Evolutionary conservation across 805 yeast genomes (phyloP).

Genomic region (Diddensiella transvaalensis): DNA sequence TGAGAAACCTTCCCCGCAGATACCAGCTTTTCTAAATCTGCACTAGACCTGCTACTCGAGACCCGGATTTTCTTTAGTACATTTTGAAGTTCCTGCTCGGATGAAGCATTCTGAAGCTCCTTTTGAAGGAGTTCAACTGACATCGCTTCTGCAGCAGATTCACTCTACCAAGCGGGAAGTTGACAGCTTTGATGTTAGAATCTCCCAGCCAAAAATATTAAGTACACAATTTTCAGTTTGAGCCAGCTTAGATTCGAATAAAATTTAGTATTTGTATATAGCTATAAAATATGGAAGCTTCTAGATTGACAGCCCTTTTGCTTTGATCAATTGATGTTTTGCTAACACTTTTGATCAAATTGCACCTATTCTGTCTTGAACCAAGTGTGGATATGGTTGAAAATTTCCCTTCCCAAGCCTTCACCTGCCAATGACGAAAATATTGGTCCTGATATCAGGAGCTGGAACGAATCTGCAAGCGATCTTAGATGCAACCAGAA

Average conservation of each 20-base stretch:
- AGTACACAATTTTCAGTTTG: too few relatives aligned
- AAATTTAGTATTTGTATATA: too few relatives aligned
- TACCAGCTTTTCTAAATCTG: slow-evolving; percentile 12
- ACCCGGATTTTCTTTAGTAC: slow-evolving; percentile 16
- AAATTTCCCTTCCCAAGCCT: neutral
- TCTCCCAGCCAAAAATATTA: too few relatives aligned
- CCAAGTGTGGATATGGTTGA: too few relatives aligned
- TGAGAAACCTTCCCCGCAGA: slow-evolving; percentile 16
- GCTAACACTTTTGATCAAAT: too few relatives aligned
- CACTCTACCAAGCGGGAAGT: too few relatives aligned
- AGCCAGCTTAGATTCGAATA: too few relatives aligned
- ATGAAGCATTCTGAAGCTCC: slow-evolving; percentile 2
- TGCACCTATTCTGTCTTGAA: too few relatives aligned
- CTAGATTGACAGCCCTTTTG: too few relatives aligned
- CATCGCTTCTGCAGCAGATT: slow-evolving; percentile 2
- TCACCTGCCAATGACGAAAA: slow-evolving; percentile 26
- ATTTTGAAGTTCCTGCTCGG: slow-evolving; percentile 16
- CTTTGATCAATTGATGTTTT: too few relatives aligned
- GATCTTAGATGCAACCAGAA: slow-evolving; percentile 65
- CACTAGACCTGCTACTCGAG: neutral
- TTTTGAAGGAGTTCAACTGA: slow-evolving; percentile 2
- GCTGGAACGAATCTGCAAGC: slow-evolving; percentile 96
- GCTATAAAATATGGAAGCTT: too few relatives aligned
- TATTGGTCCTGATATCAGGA: slow-evolving; percentile 87
- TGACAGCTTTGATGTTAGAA: too few relatives aligned